phyloP scores from a whole-genome alignment of 2,329 filamentous ascomycete genomes.

The Lasiodiplodia citricola region DNA sequence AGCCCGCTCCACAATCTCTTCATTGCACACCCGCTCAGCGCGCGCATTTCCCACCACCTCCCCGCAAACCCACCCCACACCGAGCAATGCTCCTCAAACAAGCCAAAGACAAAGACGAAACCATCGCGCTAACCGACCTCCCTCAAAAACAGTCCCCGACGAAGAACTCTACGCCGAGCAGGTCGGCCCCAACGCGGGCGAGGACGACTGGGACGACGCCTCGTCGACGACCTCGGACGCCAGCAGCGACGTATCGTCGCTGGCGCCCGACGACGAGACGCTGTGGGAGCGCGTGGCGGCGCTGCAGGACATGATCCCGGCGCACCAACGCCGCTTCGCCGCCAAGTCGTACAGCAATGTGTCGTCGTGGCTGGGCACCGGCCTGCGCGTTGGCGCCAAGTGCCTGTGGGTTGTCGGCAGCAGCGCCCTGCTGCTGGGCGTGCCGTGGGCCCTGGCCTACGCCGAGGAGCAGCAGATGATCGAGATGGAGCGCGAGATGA shows the following conservation, averaged over 20 bases:
- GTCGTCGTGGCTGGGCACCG: constrained; percentile 63
- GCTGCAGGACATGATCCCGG: constrained; percentile 52
- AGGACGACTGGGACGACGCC: constrained; percentile 83
- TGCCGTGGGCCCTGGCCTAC: constrained; percentile 91
- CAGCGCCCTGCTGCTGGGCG: constrained; percentile 84
- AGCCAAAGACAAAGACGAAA: too few relatives aligned
- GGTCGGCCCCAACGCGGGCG: constrained; percentile 68
- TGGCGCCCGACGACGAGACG: constrained; percentile 36
- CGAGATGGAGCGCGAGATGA: constrained; percentile 97
- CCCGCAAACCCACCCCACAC: neutral
- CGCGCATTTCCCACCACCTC: neutral
- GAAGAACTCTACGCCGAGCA: constrained; percentile 85
- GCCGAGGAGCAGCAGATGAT: constrained; percentile 95
- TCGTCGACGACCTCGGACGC: constrained; percentile 60
- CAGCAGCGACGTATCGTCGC: constrained; percentile 41
- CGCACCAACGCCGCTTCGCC: constrained; percentile 51
- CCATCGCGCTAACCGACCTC: neutral
- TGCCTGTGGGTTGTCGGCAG: constrained; percentile 90
- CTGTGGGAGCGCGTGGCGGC: constrained; percentile 50
- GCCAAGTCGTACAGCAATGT: constrained; percentile 54
- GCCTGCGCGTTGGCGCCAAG: constrained; percentile 77
- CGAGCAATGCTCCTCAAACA: neutral
- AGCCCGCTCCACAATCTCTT: neutral
- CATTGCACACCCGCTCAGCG: neutral
- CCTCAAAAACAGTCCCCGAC: constrained; percentile 69